Evolutionary conservation across 2,329 filamentous ascomycete genomes (phyloP).

Genomic region (Ascochyta lentis): DNA sequence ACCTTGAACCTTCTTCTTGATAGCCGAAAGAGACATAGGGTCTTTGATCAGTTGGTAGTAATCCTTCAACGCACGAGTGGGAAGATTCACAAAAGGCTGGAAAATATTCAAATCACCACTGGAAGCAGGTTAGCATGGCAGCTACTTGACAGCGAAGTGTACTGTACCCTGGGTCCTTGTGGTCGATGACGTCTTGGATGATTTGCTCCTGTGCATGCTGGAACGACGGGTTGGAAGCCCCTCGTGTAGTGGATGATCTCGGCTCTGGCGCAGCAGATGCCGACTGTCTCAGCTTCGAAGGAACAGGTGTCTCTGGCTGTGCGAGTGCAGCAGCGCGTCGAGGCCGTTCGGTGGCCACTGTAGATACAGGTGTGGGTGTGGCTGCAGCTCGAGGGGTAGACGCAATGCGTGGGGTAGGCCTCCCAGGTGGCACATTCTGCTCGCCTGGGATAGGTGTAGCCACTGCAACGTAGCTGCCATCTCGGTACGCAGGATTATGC

Average conservation of each 20-base stretch:
- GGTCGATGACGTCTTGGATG: conserved; percentile 72
- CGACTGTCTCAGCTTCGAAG: conserved; percentile 42
- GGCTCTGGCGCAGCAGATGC: conserved; percentile 32
- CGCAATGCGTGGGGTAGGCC: conserved; percentile 35
- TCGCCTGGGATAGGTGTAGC: conserved; percentile 75
- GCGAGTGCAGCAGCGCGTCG: conserved; percentile 40
- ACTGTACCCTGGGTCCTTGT: conserved; percentile 62
- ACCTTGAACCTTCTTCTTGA: conserved; percentile 79
- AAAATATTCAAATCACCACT: conserved; percentile 70
- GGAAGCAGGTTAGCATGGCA: conserved; percentile 16
- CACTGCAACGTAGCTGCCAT: conserved; percentile 69
- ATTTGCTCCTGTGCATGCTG: conserved; percentile 89
- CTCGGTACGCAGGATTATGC: conserved; percentile 81
- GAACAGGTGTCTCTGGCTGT: conserved; percentile 40
- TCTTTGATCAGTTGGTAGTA: conserved; percentile 86
- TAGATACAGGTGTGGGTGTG: conserved; percentile 30
- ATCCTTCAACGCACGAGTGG: conserved; percentile 76
- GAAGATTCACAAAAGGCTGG: conserved; percentile 79
- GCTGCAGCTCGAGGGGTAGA: conserved; percentile 34
- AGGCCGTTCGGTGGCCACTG: conserved; percentile 34
- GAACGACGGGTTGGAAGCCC: conserved; percentile 59
- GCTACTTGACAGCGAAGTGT: not conserved
- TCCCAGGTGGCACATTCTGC: conserved; percentile 43
- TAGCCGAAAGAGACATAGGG: conserved; percentile 77
- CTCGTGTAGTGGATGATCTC: conserved; percentile 47